These are phyloP conservation scores for Camelina laxa DNA, from an alignment of 345 rosid genomes.

Conservation along the genomic window DNA sequence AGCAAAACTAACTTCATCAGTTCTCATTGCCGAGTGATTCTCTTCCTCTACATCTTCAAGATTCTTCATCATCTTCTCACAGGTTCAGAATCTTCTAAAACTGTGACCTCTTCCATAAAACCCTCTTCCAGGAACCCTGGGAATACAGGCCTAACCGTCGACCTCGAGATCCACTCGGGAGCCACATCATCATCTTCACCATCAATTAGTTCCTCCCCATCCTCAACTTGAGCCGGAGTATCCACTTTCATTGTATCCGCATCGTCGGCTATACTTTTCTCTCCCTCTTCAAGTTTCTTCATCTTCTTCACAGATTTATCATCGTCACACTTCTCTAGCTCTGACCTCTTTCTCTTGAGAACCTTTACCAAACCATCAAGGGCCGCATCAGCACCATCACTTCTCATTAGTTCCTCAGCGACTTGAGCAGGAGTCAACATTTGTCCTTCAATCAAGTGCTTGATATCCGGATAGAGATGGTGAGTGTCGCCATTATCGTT, in stretches of 20 bases:
- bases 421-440: no score
- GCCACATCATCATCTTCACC: background rate
- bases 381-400: no score
- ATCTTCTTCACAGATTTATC: no score
- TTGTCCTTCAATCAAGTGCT: no score
- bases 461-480: no score
- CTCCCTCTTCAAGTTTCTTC: background rate
- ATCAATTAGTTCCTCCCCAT: background rate
- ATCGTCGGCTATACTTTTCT: background rate
- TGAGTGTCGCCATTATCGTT: no score
- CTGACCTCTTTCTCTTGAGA: conserved; percentile 31
- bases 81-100: background rate
- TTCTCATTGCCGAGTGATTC: background rate
- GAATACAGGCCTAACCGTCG: background rate
- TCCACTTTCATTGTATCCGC: background rate
- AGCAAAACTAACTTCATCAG: background rate
- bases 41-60: background rate
- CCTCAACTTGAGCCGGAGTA: background rate
- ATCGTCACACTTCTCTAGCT: background rate
- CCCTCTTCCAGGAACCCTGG: background rate
- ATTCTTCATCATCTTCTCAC: background rate
- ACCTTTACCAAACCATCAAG: no score
- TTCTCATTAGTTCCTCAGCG: no score
- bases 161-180: no score
- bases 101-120: background rate